A percentile compares a stretch with the other conserved stretches of the same genome.
Evolutionary conservation across 192 early-diverging fungal species (phyloP).

Genomic region (Gryganskiella cystojenkinii): DNA sequence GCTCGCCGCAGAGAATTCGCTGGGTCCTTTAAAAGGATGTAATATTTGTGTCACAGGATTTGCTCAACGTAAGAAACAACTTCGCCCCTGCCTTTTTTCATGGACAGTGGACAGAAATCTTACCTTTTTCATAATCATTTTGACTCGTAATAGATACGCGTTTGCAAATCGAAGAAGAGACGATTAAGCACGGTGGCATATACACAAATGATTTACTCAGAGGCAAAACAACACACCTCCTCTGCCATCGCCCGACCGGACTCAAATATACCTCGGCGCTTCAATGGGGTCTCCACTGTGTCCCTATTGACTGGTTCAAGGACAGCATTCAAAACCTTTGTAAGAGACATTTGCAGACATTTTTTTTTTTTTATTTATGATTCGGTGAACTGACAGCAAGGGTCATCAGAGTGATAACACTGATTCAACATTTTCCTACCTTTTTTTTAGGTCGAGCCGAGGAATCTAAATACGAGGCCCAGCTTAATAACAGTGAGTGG

Average conservation of each 20-base stretch:
- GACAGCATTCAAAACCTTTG: conserved; percentile 8
- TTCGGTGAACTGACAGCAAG: too few species aligned
- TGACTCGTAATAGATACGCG: conserved; percentile 17
- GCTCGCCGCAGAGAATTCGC: not conserved
- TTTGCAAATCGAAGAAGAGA: conserved; percentile 11
- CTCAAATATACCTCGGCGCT: conserved; percentile 36
- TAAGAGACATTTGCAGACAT: too few species aligned
- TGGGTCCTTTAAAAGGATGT: conserved; percentile 39
- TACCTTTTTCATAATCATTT: not conserved
- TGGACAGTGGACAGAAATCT: not conserved
- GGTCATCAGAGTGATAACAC: too few species aligned
- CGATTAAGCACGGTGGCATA: conserved; percentile 23
- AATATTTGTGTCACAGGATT: conserved; percentile 40
- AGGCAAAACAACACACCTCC: conserved; percentile 29
- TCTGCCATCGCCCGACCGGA: conserved; percentile 17
- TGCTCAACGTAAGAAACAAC: conserved; percentile 4
- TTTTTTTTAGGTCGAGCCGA: too few species aligned
- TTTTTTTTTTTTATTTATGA: not conserved
- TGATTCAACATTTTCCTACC: too few species aligned
- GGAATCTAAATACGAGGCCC: too few species aligned
- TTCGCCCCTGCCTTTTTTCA: not conserved
- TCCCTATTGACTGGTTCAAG: conserved; percentile 17
- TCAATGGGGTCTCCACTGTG: conserved; percentile 33
- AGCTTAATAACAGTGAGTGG: too few species aligned
- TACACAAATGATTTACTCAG: conserved; percentile 38